Base-by-base conservation (phyloP, 2,329 filamentous ascomycete species). In the Aspergillus awamori region DNA sequence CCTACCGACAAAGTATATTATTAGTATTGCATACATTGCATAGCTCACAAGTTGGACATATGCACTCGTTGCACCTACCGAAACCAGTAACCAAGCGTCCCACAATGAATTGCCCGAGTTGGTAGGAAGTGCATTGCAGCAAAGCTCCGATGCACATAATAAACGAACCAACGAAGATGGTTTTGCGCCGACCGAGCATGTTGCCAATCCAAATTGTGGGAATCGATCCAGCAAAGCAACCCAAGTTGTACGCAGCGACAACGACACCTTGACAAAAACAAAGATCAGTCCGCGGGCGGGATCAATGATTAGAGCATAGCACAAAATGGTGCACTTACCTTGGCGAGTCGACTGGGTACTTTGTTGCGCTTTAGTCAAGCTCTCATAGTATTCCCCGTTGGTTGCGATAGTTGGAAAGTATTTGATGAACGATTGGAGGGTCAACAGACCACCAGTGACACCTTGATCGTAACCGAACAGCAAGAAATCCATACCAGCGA, bases 171-270 rank as follows among this genome's bases (percentile, higher is more conserved):
- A 78, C 56, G 66, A 83, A 82, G 61, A 84, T 83, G 5, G 81
- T 81, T 63, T 77, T 78, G 49, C 80, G 78, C 26, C 84, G 80
- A 33, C 84, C 84, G 13, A 84, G 79, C 15, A 74, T 73, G 57
- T 86, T 81, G 52, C 83, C 84, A 20, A 80, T 64, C 72, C 81
- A 82, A 61, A 84, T 83, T 49, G 81, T 83, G 10, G 77, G 69
- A 41, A 83, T 74, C 2, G 82, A 81, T 28, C 82, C 82, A 22
- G 76, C 75, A 68, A 84, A 83, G 70, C 81, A 84, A 20, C 81
- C 81, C n/a, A 82, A 55, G 58, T 81, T 82, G 67, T 81, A 82
- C 8, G 75, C 72, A 24, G 79, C 78, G 17, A 78, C 74, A 1
- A 74, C 73, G 48, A 78, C 77, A 63, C 76, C 76, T 78, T 26